phyloP scores from a whole-genome alignment of 2,329 filamentous ascomycete genomes.

The Coniella vitis region DNA sequence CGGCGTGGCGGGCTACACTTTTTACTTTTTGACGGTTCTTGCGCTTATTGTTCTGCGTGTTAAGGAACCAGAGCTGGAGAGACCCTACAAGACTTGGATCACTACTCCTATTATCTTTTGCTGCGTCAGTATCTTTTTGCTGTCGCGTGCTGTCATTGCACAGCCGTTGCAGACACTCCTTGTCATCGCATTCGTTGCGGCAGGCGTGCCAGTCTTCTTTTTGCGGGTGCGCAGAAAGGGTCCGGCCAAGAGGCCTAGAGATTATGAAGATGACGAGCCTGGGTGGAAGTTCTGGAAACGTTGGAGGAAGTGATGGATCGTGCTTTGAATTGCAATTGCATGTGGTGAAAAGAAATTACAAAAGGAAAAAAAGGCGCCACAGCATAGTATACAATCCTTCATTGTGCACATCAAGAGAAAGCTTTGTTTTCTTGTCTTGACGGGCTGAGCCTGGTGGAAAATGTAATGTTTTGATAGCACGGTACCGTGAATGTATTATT shows the following conservation, averaged over 20 bases:
- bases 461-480: constrained; percentile 8
- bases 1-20: constrained; percentile 92
- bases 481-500: constrained; percentile 6
- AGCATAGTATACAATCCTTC: not conserved
- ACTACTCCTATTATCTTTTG: constrained; percentile 96
- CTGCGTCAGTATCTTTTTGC: constrained; percentile 88
- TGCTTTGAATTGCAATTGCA: too few species aligned
- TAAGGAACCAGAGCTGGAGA: constrained; percentile 75
- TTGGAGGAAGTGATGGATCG: constrained; percentile 21
- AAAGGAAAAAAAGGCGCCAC: not conserved
- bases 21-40: constrained; percentile 93
- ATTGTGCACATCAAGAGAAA: not conserved
- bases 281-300: constrained; percentile 59
- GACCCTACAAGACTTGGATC: constrained; percentile 95
- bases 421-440: not conserved
- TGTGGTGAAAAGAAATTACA: too few species aligned
- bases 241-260: constrained; percentile 35
- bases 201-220: constrained; percentile 82
- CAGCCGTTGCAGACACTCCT: constrained; percentile 85
- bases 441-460: not conserved
- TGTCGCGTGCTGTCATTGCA: constrained; percentile 82
- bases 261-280: constrained; percentile 27
- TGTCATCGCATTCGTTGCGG: constrained; percentile 77
- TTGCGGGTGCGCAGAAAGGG: constrained; percentile 68
- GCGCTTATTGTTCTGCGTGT: constrained; percentile 88